A percentile compares a stretch with the other conserved stretches of the same genome.
Evolutionary conservation across 371 early-diverging fungal species (phyloP).

Genomic region (Rhizopus microsporus): DNA sequence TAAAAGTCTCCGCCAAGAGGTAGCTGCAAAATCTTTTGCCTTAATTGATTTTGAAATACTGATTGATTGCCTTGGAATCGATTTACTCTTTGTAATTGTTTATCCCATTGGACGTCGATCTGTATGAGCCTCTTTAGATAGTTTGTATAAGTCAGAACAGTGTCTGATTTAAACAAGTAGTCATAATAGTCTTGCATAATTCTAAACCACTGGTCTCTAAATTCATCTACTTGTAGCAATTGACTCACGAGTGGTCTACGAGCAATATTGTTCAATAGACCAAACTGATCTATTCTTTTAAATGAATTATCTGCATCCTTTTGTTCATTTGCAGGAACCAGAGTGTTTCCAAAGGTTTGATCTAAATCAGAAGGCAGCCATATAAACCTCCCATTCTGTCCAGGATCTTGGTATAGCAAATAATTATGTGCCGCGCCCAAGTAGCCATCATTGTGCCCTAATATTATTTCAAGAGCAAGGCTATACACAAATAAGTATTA

Average conservation of each 20-base stretch:
- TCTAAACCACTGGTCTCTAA: slow-evolving; percentile 13
- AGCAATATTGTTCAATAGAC: slow-evolving; percentile 6
- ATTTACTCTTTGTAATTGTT: slow-evolving; percentile 1
- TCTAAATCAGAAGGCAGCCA: slow-evolving; percentile 44
- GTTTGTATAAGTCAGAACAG: slow-evolving; percentile 9
- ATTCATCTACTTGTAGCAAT: slow-evolving; percentile 21
- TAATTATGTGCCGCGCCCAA: slow-evolving; percentile 42
- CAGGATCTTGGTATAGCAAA: slow-evolving; percentile 35
- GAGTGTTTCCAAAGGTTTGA: slow-evolving; percentile 38
- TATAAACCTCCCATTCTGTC: slow-evolving; percentile 17
- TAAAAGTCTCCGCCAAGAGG: slow-evolving; percentile 35
- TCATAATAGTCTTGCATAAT: slow-evolving; percentile 21
- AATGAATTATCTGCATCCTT: not conserved
- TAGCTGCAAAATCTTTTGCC: slow-evolving; percentile 30
- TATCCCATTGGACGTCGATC: slow-evolving; percentile 33
- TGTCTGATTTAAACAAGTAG: slow-evolving; percentile 7
- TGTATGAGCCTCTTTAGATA: slow-evolving; percentile 19
- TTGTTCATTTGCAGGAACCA: slow-evolving; percentile 4
- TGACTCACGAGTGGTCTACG: slow-evolving; percentile 27
- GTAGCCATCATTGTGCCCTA: slow-evolving; percentile 42
- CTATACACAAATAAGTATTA: slow-evolving; percentile 5
- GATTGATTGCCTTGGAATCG: slow-evolving; percentile 11
- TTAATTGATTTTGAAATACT: slow-evolving; percentile 17
- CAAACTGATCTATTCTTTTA: slow-evolving; percentile 23
- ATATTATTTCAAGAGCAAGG: slow-evolving; percentile 33